A percentile compares a stretch with the other conserved stretches of the same genome.
Conservation (phyloP, 345 rosid genomes). For the Sisymbrium irio region DNA sequence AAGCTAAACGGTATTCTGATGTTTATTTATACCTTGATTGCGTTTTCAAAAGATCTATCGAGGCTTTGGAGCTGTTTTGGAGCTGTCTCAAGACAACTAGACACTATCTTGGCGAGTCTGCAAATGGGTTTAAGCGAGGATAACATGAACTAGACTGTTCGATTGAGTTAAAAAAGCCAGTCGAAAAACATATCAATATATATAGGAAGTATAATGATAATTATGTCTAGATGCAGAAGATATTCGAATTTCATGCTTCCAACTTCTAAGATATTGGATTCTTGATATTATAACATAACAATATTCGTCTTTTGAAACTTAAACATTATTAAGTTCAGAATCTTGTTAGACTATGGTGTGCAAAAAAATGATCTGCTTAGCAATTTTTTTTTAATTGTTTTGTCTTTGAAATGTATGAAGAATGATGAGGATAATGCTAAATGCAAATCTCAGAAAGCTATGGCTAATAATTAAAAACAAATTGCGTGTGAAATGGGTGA, state of each 20-base stretch:
- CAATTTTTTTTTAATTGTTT: not conserved
- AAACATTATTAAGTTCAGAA: not conserved
- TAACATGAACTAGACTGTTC: constrained; percentile 73
- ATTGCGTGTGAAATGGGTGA: constrained; percentile 28
- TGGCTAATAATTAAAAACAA: not conserved
- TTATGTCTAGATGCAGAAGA: not conserved
- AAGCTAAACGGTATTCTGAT: too few relatives aligned
- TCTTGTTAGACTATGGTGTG: not conserved
- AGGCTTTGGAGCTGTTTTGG: too few relatives aligned
- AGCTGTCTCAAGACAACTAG: constrained; percentile 51
- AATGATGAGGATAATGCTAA: not conserved
- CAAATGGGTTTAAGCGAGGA: constrained; percentile 83
- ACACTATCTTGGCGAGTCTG: constrained; percentile 57
- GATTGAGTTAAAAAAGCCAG: constrained; percentile 34
- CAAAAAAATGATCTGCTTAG: not conserved
- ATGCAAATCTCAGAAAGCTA: constrained; percentile 11
- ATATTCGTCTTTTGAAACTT: not conserved
- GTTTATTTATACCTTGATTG: too few relatives aligned
- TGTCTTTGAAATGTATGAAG: not conserved
- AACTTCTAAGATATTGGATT: not conserved
- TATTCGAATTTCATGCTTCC: constrained; percentile 1
- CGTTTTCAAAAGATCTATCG: too few relatives aligned
- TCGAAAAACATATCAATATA: not conserved
- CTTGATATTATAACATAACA: not conserved
- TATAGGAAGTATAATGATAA: not conserved